A percentile compares a stretch with the other conserved stretches of the same genome.
Conservation (phyloP, 768 basidiomycete species). For the Phaeolepiota aurea region DNA sequence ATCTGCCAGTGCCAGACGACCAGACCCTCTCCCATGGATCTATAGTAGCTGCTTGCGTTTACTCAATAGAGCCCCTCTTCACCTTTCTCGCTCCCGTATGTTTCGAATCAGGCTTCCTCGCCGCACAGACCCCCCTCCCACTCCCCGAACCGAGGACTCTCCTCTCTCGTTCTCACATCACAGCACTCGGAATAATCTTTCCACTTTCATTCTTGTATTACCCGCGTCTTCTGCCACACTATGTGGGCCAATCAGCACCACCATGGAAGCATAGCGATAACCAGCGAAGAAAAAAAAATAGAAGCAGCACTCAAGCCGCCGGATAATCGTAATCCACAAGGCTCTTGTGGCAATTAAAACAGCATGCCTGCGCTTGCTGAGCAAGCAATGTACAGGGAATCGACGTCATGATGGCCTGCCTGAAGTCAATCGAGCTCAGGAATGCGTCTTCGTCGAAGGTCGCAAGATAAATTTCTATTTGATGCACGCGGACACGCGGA, state of each 20-base stretch:
- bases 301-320: neutral
- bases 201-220: neutral
- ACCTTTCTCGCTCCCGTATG: no score
- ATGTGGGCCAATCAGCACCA: neutral
- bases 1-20: neutral
- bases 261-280: no score
- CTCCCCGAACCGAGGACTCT: constrained; percentile 3
- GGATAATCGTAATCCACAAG: neutral
- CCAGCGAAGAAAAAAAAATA: neutral
- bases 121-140: neutral
- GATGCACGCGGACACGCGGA: neutral
- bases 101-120: neutral
- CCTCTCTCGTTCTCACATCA: neutral
- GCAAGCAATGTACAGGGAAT: neutral
- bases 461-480: no score
- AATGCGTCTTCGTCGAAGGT: no score
- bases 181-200: neutral
- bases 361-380: neutral
- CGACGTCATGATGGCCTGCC: neutral
- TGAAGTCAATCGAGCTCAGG: neutral
- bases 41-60: no score
- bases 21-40: neutral
- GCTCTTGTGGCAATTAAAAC: neutral
- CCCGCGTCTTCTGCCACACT: neutral
- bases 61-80: no score